Percentiles rank a stretch among this genome's conserved stretches.
These are phyloP conservation scores for Metschnikowia koreensis DNA, from an alignment of 805 yeast species.

Conservation along the genomic window DNA sequence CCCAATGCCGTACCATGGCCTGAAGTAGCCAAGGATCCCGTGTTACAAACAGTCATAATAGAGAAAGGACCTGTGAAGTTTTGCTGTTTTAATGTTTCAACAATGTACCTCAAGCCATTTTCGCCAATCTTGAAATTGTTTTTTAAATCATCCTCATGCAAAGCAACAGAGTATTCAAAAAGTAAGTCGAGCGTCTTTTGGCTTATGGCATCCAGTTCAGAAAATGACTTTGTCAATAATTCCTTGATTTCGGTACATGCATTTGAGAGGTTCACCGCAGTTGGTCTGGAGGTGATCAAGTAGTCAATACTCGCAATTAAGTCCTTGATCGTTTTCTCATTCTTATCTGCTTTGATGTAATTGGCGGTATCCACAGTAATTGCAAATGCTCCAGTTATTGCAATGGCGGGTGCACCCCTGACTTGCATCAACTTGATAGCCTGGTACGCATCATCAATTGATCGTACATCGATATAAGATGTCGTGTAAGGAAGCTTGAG, in stretches of 20 bases:
- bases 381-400: constrained; percentile 87
- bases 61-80: constrained; percentile 65
- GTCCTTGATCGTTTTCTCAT: constrained; percentile 25
- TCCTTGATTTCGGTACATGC: constrained; percentile 57
- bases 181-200: constrained; percentile 31
- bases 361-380: constrained; percentile 66
- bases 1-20: constrained; percentile 98
- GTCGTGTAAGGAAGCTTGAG: constrained; percentile 77
- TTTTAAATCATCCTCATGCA: constrained; percentile 74
- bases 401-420: constrained; percentile 98
- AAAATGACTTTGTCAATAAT: constrained; percentile 21
- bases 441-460: constrained; percentile 71
- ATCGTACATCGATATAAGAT: constrained; percentile 56
- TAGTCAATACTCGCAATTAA: constrained; percentile 55
- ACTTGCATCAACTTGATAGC: constrained; percentile 93
- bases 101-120: constrained; percentile 73
- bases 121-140: constrained; percentile 78
- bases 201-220: constrained; percentile 17
- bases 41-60: constrained; percentile 89
- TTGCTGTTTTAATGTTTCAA: constrained; percentile 42
- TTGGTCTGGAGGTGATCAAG: constrained; percentile 80
- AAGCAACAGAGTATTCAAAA: constrained; percentile 45
- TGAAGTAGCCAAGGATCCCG: constrained; percentile 95
- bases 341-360: constrained; percentile 21
- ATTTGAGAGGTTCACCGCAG: constrained; percentile 89